phyloP scores from a whole-genome alignment of 2,329 filamentous ascomycete species.

The Pseudogymnoascus sp. region DNA sequence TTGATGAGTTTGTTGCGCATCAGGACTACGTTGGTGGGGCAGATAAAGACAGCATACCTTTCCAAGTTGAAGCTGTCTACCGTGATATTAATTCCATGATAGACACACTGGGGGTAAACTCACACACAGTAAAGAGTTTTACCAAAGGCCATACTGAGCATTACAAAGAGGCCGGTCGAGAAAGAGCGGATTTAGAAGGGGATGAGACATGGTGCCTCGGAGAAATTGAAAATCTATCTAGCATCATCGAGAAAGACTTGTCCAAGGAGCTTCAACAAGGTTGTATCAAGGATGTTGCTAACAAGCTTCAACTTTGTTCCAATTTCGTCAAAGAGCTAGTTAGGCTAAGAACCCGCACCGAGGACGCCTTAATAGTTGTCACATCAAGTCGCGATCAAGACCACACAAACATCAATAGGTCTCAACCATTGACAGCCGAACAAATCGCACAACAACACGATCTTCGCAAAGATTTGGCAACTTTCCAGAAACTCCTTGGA shows the following conservation, averaged over 20 bases:
- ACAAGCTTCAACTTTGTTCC: conserved; percentile 61
- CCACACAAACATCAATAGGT: conserved; percentile 54
- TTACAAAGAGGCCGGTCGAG: conserved; percentile 46
- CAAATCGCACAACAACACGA: conserved; percentile 78
- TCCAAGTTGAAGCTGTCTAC: conserved; percentile 61
- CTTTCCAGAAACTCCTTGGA: conserved; percentile 65
- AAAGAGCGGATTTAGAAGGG: conserved; percentile 60
- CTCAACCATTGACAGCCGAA: conserved; percentile 74
- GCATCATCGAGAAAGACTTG: conserved; percentile 58
- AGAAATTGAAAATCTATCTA: conserved; percentile 64
- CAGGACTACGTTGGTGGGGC: conserved; percentile 44
- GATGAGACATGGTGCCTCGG: conserved; percentile 65
- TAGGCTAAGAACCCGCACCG: conserved; percentile 66
- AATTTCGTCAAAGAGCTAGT: conserved; percentile 63
- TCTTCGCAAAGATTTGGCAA: conserved; percentile 66
- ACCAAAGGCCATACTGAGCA: conserved; percentile 59
- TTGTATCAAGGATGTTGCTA: conserved; percentile 59
- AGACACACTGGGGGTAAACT: conserved; percentile 82
- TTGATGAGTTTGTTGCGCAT: conserved; percentile 63
- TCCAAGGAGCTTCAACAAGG: conserved; percentile 58
- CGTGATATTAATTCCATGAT: conserved; percentile 90
- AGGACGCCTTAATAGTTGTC: conserved; percentile 72
- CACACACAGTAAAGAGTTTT: conserved; percentile 51
- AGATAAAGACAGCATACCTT: conserved; percentile 46
- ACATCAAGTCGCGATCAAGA: conserved; percentile 61